Conservation (phyloP, 305 asterid genomes). For the Petunia hybrid region DNA sequence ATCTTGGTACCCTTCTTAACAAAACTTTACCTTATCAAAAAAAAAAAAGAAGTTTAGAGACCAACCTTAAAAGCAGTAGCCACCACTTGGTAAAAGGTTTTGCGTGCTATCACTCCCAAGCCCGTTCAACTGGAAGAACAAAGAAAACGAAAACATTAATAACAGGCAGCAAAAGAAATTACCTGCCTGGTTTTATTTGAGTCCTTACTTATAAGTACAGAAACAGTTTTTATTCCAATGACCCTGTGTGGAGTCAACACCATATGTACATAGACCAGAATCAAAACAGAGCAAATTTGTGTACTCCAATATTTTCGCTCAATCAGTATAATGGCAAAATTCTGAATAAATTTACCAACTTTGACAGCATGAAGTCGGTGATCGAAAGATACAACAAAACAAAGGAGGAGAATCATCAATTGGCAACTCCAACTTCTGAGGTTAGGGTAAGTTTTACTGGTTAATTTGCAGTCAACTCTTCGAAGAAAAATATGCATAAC, state of each 20-base stretch:
- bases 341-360: constrained; percentile 27
- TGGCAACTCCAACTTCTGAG: constrained; percentile 49
- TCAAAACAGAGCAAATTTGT: constrained; percentile 1
- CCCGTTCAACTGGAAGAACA: neutral
- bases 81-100: neutral
- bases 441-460: constrained; percentile 48
- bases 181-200: neutral
- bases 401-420: constrained; percentile 49
- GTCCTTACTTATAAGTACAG: constrained; percentile 3
- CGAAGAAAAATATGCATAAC: constrained; percentile 15
- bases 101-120: constrained; percentile 4
- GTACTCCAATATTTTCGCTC: neutral
- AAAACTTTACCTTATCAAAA: too few species aligned
- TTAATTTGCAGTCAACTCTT: constrained; percentile 21
- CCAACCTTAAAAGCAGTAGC: neutral
- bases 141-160: neutral
- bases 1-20: too few species aligned
- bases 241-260: neutral
- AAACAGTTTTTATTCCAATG: neutral
- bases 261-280: neutral
- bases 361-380: constrained; percentile 52
- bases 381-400: constrained; percentile 50
- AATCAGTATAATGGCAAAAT: neutral
- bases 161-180: constrained; percentile 25
- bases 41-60: neutral